These are phyloP conservation scores for Blastocystis sp. DNA, from an alignment of 352 stramenopile species.

Conservation along the genomic window DNA sequence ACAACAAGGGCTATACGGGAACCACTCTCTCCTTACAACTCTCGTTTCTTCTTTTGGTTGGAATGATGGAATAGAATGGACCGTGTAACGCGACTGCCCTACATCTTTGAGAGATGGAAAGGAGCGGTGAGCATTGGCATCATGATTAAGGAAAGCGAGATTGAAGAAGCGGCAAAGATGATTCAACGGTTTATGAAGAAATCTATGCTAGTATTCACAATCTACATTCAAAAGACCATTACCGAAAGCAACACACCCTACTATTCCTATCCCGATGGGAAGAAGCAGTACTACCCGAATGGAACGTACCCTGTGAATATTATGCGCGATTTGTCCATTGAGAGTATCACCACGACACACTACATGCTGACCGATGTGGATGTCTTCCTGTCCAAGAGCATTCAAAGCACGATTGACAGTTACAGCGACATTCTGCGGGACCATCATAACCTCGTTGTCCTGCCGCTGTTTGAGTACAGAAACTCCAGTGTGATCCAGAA, in stretches of 20 bases:
- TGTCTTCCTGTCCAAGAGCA: not conserved
- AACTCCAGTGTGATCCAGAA: not conserved
- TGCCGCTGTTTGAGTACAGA: not conserved
- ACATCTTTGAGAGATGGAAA: not conserved
- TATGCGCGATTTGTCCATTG: conserved; percentile 6
- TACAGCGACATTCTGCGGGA: not conserved
- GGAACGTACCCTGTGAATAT: conserved; percentile 16
- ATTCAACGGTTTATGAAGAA: not conserved
- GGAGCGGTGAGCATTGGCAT: not conserved
- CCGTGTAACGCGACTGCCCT: not conserved
- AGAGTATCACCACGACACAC: not conserved
- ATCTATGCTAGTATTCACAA: not conserved
- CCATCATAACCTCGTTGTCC: not conserved
- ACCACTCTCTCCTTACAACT: not conserved
- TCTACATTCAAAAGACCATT: not conserved
- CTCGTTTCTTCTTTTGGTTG: not conserved
- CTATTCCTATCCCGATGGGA: not conserved
- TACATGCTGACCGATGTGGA: conserved; percentile 24
- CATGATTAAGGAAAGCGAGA: conserved; percentile 1
- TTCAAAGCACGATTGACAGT: not conserved
- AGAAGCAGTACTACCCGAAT: not conserved
- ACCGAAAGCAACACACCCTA: not conserved
- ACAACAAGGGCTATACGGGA: not conserved
- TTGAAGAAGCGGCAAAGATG: not conserved
- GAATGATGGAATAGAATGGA: not conserved